Evolutionary conservation across 2,329 filamentous ascomycete genomes (phyloP), one percentile per base, ranked within the genome.

Genomic region (Trichoderma koningiopsis): DNA sequence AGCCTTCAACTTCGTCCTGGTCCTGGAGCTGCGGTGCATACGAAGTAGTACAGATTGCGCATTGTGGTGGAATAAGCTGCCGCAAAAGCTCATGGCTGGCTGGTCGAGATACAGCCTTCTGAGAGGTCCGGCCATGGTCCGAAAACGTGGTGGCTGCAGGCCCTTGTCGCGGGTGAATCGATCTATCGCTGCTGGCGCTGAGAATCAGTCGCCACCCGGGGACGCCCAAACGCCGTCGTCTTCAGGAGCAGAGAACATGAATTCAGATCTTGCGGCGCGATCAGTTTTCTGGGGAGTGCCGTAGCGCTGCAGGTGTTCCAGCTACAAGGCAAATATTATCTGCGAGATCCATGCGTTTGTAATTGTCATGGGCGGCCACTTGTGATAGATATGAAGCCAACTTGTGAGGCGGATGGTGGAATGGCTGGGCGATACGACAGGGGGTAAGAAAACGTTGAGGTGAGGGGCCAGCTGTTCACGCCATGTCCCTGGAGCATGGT

Each of bases 121-220:
- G 55, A 57, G 62, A 66, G 62, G 62, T 29, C 62, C 40, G 64
- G 64, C 35, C 64, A 67, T 67, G 64, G 64, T 67, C 64, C 64
- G 55, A 67, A 67, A 67, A 67, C 64, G 64, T 67, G 64, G 64
- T 67, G 64, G 55, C 64, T 67, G 64, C 64, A 67, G 53, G 53
- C 64, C 64, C 64, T 29, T 37, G 64, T 67, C 53, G 40, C 43
- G 53, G 29, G 29, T 52, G 24, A 37, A 35, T 59, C 64, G 55
- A 58, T 67, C 64, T 59, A 7, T 61, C 52, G 27, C 52, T 40
- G 62, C 61, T 57, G 37, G 37, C n/a, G 37, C 52, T 47, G 52
- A 56, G 14, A 27, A 22, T 58, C 55, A 52, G 55, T 40, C 33
- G 64, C 55, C 64, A 59, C 53, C 37, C 37, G 22, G 37, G 22